Evolutionary conservation across 1,284 basidiomycete species (phyloP), one percentile per base, ranked within the genome.

Genomic region (Leccinum brunneo-olivaceum): DNA sequence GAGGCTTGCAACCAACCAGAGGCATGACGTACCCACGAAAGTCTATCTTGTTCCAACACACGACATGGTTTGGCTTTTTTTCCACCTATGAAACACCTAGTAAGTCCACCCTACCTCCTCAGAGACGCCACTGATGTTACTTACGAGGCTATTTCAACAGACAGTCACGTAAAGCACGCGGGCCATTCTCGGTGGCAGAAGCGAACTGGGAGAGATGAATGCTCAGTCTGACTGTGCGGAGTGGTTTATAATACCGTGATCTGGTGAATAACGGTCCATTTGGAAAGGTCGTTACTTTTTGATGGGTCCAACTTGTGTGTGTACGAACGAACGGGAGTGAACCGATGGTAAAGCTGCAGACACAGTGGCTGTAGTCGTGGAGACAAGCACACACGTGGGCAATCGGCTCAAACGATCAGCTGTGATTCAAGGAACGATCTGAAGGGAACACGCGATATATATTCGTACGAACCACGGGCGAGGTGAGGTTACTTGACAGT

Each of bases 81-180:
- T 36, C 34, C 37, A 28, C 20, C 24, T 5, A 18, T 18, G 29
- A 16, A 18, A 29, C n/a, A 6, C 6, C 4, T 14, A 29, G 28
- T 29, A 30, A 39, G 23, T 30, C 34, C 50, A 32, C 50, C 23
- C 19, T 30, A 35, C 9, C 32, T 37, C 40, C 29, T 56, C 37
- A 10, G 30, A 24, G 34, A 43, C 44, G 55, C 40, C 48, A 56
- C 47, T 51, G 37, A 40, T 53, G 30, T 42, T 24, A 41, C n/a
- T n/a, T n/a, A 36, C 37, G 25, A 4, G 39, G 19, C 12, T 27
- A 21, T 25, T 34, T 48, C 39, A 8, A 30, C 37, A 21, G 16
- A 24, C 11, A 15, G 15, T 39, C 29, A 56, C 56, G 54, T 54
- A 55, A 58, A 25, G 3, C 15, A 5, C 5, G 34, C 25, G 29